Base-by-base conservation (phyloP, 768 basidiomycete species). In the Amylocystis lapponica region DNA sequence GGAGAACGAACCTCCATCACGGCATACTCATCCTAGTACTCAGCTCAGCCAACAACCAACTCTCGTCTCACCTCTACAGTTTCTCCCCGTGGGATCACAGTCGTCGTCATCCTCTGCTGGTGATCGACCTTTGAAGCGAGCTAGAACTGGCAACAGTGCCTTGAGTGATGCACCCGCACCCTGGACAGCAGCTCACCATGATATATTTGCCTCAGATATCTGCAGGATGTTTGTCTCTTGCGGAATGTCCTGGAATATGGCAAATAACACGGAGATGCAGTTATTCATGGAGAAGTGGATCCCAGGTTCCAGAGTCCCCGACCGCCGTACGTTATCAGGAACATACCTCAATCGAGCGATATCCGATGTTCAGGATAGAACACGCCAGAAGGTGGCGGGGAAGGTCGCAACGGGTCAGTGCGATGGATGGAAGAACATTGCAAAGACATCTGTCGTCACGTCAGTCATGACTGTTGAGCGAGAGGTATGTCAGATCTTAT, bases 401-500 rank as follows among this genome's bases (percentile, higher is more conserved):
- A 42, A 50, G 21, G 22, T 49, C 16, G 60, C 48, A 5, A 62
- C 56, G 2, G 56, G 59, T 9, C 50, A 55, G 27, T 58, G 56
- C 20, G 61, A 65, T 43, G 59, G 64, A 5, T 64, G 58, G 58
- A 64, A 59, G 43, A 62, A 62, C 41, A 43, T 57, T n/a, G 47
- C 55, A 10, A 59, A 58, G 30, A 48, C 46, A 7, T 42, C 55
- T 5, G 30, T 65, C 22, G 46, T 60, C 23, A 49, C 55, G 1
- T 51, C 58, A 4, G 47, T 56, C 48, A 45, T 65, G 27, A 60
- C 34, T 21, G 57, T 60, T 3, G 55, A 60, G 13, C 46, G 46
- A 27, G 31, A 46, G 40, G 61, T 61, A 29, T 33, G 48, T 45
- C n/a, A n/a, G n/a, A n/a, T n/a, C n/a, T n/a, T n/a, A n/a, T n/a